Percentiles rank a stretch among this genome's conserved stretches.
These are phyloP conservation scores for Chrysosporium keratinophilum DNA, from an alignment of 2,329 filamentous ascomycete genomes.

Conservation along the genomic window DNA sequence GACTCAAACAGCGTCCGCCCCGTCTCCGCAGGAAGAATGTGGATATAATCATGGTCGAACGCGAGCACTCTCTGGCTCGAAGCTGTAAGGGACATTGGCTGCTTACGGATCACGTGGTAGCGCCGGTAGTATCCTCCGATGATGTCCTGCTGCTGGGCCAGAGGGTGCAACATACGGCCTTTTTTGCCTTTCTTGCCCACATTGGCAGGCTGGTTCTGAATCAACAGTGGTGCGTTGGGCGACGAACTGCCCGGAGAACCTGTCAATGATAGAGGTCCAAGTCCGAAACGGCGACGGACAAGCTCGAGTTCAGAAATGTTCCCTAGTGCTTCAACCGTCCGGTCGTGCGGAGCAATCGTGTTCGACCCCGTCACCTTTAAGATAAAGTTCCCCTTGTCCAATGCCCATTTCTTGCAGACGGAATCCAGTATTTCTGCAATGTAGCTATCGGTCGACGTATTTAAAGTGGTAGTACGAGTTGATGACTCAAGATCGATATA, in stretches of 20 bases:
- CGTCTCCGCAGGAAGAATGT: slow-evolving; percentile 49
- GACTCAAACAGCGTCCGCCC: slow-evolving; percentile 44
- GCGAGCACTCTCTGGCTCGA: slow-evolving; percentile 51
- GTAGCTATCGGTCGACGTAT: slow-evolving; percentile 55
- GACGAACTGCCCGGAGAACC: slow-evolving; percentile 53
- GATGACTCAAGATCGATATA: slow-evolving; percentile 52
- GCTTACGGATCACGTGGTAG: slow-evolving; percentile 54
- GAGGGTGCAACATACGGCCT: slow-evolving; percentile 36
- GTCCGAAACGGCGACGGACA: slow-evolving; percentile 51
- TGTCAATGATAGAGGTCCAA: slow-evolving; percentile 46
- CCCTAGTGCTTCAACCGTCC: slow-evolving; percentile 54
- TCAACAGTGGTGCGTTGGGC: slow-evolving; percentile 54
- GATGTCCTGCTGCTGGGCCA: slow-evolving; percentile 40
- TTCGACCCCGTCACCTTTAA: slow-evolving; percentile 54
- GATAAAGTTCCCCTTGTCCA: slow-evolving; percentile 55
- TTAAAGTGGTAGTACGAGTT: slow-evolving; percentile 43
- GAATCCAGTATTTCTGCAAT: slow-evolving; percentile 57
- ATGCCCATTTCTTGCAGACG: slow-evolving; percentile 50
- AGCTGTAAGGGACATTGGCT: slow-evolving; percentile 54
- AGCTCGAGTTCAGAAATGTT: slow-evolving; percentile 52
- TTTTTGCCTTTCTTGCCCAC: slow-evolving; percentile 37
- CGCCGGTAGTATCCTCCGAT: slow-evolving; percentile 46
- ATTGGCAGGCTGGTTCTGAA: slow-evolving; percentile 29
- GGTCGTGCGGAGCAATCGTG: slow-evolving; percentile 53
- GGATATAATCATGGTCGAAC: slow-evolving; percentile 56